A percentile compares a stretch with the other conserved stretches of the same genome.
These are phyloP conservation scores for Hanseniaspora jakobsenii DNA, from an alignment of 805 yeast species.

Conservation along the genomic window DNA sequence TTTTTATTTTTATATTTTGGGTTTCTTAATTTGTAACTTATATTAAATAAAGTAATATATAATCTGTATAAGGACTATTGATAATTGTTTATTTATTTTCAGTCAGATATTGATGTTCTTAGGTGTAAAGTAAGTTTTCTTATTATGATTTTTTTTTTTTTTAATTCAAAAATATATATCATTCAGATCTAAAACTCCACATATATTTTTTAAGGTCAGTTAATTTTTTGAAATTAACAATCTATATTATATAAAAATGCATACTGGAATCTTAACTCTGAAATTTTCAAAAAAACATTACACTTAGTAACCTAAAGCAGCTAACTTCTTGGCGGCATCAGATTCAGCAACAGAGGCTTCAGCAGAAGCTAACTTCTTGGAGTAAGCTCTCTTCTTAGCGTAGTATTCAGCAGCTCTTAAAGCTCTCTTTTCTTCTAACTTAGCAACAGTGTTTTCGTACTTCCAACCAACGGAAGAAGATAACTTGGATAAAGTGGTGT, in stretches of 20 bases:
- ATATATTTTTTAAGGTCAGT: no score
- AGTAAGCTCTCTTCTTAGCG: constrained; percentile 94
- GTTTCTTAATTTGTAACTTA: constrained; percentile 13
- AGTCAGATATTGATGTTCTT: no score
- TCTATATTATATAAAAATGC: no score
- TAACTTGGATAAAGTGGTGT: constrained; percentile 95
- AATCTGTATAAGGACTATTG: neutral
- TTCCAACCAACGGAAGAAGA: constrained; percentile 98
- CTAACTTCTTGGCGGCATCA: constrained; percentile 85
- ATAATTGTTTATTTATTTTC: no score
- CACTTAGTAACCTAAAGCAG: constrained; percentile 91
- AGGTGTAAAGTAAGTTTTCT: no score
- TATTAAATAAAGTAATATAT: constrained; percentile 1
- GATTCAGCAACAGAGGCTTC: constrained; percentile 77
- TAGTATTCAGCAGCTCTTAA: constrained; percentile 97
- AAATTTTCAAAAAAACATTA: neutral
- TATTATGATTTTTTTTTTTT: neutral
- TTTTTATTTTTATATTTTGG: neutral
- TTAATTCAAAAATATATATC: neutral
- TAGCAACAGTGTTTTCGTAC: constrained; percentile 94
- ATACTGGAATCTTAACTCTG: neutral
- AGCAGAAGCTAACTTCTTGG: constrained; percentile 84
- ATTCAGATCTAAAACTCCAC: no score
- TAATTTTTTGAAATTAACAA: no score
- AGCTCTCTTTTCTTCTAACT: constrained; percentile 98